A percentile compares a stretch with the other conserved stretches of the same genome.
Evolutionary conservation across 2,329 filamentous ascomycete genomes (phyloP).

Genomic region (Sclerotiophoma versabilis): DNA sequence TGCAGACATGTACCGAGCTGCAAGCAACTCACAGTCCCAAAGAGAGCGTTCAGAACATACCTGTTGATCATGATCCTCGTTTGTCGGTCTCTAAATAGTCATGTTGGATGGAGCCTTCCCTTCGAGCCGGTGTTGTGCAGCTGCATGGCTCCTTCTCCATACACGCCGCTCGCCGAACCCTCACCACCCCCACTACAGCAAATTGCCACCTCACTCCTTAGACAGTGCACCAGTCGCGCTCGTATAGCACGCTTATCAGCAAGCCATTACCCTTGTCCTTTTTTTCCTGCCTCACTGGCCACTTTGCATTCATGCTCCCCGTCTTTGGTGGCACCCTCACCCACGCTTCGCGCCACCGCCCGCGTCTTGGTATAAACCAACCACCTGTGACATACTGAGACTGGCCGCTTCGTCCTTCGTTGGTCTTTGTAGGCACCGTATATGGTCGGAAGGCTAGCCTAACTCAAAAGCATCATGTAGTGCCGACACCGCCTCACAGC

Average conservation of each 20-base stretch:
- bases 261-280: neutral
- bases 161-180: neutral
- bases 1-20: neutral
- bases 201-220: neutral
- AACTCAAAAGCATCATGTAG: too few species aligned
- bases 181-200: neutral
- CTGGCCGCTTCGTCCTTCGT: too few species aligned
- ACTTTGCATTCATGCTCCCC: too few species aligned
- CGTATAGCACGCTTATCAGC: neutral
- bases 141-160: neutral
- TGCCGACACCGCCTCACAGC: too few species aligned
- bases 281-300: neutral
- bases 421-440: too few species aligned
- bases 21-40: too few species aligned
- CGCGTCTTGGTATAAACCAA: too few species aligned
- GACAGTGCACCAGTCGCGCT: neutral
- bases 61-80: neutral
- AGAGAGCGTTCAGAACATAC: neutral
- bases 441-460: too few species aligned
- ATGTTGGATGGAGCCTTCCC: neutral
- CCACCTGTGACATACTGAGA: too few species aligned
- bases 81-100: neutral
- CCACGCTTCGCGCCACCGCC: too few species aligned
- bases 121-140: neutral
- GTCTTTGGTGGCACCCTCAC: too few species aligned